Percentiles rank a stretch among this genome's conserved stretches.
These are phyloP conservation scores for Rhytidiadelphus loreus DNA, from an alignment of 225 moss, liverwort and hornwort species.

Conservation along the genomic window DNA sequence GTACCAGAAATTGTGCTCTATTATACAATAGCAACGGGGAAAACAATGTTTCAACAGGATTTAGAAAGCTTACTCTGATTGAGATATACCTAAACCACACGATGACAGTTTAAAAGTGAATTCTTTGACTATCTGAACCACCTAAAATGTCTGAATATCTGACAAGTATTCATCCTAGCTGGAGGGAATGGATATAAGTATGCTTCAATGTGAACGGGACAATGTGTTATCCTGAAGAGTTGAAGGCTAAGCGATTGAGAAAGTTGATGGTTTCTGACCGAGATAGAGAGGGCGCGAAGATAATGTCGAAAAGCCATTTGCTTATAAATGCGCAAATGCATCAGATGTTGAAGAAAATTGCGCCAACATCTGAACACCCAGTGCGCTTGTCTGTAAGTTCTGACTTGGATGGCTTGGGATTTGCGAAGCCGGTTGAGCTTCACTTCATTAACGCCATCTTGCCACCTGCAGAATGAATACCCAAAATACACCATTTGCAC, in stretches of 20 bases:
- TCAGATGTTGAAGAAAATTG: slow-evolving; percentile 62
- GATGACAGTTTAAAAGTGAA: not conserved
- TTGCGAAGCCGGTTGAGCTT: slow-evolving; percentile 43
- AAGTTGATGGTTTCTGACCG: slow-evolving; percentile 34
- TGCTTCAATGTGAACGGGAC: not conserved
- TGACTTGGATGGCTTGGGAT: slow-evolving; percentile 41
- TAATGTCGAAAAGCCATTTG: slow-evolving; percentile 97
- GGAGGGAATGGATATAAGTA: not conserved
- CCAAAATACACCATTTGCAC: not conserved
- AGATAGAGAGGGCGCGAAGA: slow-evolving; percentile 60
- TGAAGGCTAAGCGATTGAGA: not conserved
- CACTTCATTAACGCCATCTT: slow-evolving; percentile 36
- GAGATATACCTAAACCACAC: not conserved
- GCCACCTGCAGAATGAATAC: slow-evolving; percentile 47
- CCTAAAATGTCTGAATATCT: not conserved
- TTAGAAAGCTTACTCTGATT: not conserved
- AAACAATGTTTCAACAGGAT: not conserved
- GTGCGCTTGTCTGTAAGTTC: slow-evolving; percentile 47
- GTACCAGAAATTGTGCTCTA: not conserved
- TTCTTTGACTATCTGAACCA: not conserved
- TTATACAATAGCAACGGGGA: not conserved
- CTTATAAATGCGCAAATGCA: slow-evolving; percentile 66
- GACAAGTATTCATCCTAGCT: not conserved
- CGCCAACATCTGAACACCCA: slow-evolving; percentile 70
- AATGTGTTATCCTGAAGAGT: not conserved